phyloP scores from a whole-genome alignment of 1,139 yeast species.

The Ogataea hybrid region DNA sequence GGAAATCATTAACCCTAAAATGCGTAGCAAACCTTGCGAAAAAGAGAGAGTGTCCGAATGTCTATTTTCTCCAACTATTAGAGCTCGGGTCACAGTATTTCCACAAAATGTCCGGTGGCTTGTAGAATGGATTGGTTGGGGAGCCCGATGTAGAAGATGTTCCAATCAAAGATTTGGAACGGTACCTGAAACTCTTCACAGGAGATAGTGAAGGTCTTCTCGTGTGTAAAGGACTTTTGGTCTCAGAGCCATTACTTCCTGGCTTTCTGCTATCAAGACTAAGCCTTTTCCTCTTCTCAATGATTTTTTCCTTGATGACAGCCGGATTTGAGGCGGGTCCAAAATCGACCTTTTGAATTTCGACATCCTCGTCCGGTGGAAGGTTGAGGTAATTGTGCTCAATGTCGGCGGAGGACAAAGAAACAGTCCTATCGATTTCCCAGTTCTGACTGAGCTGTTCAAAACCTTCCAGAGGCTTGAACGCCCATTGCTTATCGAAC shows the following conservation, averaged over 20 bases:
- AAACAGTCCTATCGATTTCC: background rate
- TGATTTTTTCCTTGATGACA: slow-evolving; percentile 1
- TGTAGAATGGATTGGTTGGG: slow-evolving; percentile 27
- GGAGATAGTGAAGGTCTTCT: slow-evolving; percentile 11
- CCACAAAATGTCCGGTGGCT: slow-evolving; percentile 26
- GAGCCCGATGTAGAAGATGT: slow-evolving; percentile 10
- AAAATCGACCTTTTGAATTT: background rate
- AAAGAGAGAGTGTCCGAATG: background rate
- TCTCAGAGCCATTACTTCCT: background rate
- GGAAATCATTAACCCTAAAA: background rate
- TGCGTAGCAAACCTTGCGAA: background rate
- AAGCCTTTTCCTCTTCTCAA: slow-evolving; percentile 5
- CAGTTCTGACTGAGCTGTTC: slow-evolving; percentile 12
- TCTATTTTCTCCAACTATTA: slow-evolving; percentile 1
- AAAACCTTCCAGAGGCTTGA: slow-evolving; percentile 13
- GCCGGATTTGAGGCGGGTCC: background rate
- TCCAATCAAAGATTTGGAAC: slow-evolving; percentile 17
- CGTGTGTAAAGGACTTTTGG: background rate
- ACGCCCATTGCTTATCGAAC: background rate
- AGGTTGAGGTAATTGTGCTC: background rate
- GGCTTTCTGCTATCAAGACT: slow-evolving; percentile 1
- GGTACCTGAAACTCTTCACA: slow-evolving; percentile 8
- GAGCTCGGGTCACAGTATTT: slow-evolving; percentile 14
- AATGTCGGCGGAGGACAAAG: background rate
- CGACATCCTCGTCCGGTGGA: background rate